A percentile compares a stretch with the other conserved stretches of the same genome.
Evolutionary conservation across 2,329 filamentous ascomycete genomes (phyloP).

Genomic region (Cordyceps cateniannulata): DNA sequence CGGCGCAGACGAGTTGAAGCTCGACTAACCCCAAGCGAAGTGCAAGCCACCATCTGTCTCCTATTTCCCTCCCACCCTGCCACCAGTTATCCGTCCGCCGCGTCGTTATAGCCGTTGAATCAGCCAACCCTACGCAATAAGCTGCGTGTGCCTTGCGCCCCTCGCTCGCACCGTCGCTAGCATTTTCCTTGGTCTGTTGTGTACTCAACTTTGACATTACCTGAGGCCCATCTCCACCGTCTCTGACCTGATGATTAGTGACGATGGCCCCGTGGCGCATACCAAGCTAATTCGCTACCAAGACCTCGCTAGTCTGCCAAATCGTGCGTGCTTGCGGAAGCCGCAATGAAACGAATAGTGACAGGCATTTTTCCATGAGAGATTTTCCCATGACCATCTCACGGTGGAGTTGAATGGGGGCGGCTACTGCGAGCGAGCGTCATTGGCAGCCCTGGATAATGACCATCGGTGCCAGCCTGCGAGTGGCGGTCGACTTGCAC

Average conservation of each 20-base stretch:
- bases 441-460: neutral
- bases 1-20: neutral
- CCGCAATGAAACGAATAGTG: neutral
- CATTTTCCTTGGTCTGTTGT: neutral
- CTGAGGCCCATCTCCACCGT: neutral
- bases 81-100: neutral
- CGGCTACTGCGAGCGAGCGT: neutral
- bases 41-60: constrained; percentile 9
- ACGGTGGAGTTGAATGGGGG: neutral
- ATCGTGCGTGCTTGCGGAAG: neutral
- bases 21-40: constrained; percentile 6
- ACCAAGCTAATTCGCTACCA: neutral
- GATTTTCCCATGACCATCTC: constrained; percentile 1
- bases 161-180: neutral
- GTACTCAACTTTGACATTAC: neutral
- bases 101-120: neutral
- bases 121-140: neutral
- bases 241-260: neutral
- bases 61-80: neutral
- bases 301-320: neutral
- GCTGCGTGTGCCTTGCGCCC: neutral
- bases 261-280: neutral
- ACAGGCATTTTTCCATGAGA: neutral
- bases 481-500: neutral
- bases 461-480: neutral